These are phyloP conservation scores for Gautieria morchelliformis DNA, from an alignment of 768 basidiomycete species.

Conservation along the genomic window DNA sequence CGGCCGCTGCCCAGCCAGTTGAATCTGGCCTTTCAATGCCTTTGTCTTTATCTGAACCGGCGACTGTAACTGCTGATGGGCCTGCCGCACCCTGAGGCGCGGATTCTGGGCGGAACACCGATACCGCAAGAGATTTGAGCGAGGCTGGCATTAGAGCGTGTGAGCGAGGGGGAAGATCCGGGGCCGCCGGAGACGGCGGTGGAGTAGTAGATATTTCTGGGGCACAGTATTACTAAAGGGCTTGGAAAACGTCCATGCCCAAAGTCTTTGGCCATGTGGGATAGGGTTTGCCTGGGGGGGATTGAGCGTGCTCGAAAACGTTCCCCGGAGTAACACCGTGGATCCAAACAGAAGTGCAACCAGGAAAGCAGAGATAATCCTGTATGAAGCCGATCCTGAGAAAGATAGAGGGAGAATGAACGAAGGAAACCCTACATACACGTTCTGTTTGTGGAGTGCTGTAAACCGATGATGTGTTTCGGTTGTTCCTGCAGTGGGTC, in stretches of 20 bases:
- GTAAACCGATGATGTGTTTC: not conserved
- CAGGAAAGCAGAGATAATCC: slow-evolving; percentile 2
- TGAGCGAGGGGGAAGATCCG: not conserved
- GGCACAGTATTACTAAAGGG: not conserved
- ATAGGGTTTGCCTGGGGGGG: not conserved
- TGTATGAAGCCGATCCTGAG: not conserved
- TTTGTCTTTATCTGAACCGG: not conserved
- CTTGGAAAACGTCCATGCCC: not conserved
- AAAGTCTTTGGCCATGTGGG: not conserved
- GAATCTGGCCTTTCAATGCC: not conserved
- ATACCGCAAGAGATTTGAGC: slow-evolving; percentile 1
- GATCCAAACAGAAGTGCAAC: slow-evolving; percentile 1
- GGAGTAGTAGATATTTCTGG: not conserved
- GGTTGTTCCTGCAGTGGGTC: not conserved
- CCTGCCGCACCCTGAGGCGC: not conserved
- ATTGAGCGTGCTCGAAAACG: not conserved
- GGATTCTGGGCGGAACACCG: not conserved
- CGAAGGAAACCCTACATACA: not conserved
- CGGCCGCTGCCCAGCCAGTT: not conserved
- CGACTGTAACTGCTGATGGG: not conserved
- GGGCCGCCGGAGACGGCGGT: not conserved
- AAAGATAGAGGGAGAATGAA: not conserved
- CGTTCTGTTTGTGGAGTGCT: slow-evolving; percentile 1
- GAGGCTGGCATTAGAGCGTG: not conserved
- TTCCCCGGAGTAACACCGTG: not conserved